A percentile compares a stretch with the other conserved stretches of the same genome.
Evolutionary conservation across 768 basidiomycete genomes (phyloP).

Genomic region (Grammothele lineata): DNA sequence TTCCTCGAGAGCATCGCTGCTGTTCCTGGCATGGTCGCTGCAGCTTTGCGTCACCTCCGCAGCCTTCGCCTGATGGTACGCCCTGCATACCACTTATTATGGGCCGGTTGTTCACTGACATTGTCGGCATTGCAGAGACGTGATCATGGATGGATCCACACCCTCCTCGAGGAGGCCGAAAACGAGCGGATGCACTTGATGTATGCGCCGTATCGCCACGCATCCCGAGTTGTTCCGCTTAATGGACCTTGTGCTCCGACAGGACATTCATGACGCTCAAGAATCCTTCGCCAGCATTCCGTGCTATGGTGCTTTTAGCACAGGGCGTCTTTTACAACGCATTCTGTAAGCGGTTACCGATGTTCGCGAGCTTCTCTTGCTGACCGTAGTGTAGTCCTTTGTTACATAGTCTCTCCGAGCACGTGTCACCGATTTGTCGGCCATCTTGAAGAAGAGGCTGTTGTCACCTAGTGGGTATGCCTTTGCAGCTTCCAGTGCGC

Average conservation of each 20-base stretch:
- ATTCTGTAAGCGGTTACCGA: constrained; percentile 60
- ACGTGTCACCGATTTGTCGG: constrained; percentile 91
- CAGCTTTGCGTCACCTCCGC: constrained; percentile 79
- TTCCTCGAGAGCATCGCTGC: constrained; percentile 90
- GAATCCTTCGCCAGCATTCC: constrained; percentile 76
- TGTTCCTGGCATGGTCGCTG: constrained; percentile 95
- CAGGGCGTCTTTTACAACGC: constrained; percentile 91
- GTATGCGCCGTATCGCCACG: constrained; percentile 34
- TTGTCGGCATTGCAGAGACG: constrained; percentile 43
- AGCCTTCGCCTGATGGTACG: constrained; percentile 84
- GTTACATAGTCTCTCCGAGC: constrained; percentile 72
- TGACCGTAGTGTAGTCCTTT: constrained; percentile 45
- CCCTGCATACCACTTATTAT: too few relatives aligned
- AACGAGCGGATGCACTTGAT: constrained; percentile 97
- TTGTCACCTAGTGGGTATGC: constrained; percentile 73
- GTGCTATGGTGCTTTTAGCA: constrained; percentile 78
- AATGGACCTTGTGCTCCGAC: constrained; percentile 2
- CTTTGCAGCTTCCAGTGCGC: too few relatives aligned
- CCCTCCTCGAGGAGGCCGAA: constrained; percentile 89
- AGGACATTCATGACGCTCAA: constrained; percentile 96
- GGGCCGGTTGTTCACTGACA: too few relatives aligned
- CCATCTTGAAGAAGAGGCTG: constrained; percentile 92
- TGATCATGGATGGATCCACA: constrained; percentile 83
- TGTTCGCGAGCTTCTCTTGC: neutral
- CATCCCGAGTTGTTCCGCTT: too few relatives aligned